phyloP scores from a whole-genome alignment of 306 rosid genomes.

The Trifolium subterraneum region DNA sequence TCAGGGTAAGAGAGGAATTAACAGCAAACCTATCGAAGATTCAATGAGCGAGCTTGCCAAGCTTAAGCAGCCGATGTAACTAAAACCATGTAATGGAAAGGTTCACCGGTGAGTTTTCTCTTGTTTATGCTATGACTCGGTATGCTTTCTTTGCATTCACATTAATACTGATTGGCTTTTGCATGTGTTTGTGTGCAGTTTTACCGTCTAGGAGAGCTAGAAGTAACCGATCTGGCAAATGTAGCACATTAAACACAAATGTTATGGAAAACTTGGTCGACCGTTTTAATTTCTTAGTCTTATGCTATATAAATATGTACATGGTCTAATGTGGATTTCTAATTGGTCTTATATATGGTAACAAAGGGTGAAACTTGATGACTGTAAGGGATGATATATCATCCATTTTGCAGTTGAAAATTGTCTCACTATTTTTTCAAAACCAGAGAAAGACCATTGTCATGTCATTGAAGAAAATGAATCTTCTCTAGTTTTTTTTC shows the following conservation, averaged over 20 bases:
- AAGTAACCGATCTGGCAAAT: constrained; percentile 4
- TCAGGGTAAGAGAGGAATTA: constrained; percentile 60
- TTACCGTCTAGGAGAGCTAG: constrained; percentile 23
- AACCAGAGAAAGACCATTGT: neutral
- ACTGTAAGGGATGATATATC: neutral
- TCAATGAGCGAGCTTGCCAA: constrained; percentile 63
- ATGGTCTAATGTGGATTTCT: constrained; percentile 35
- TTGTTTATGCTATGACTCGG: constrained; percentile 23
- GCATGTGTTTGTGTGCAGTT: constrained; percentile 47
- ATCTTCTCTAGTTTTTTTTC: neutral
- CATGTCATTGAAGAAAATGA: neutral
- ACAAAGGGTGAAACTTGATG: neutral
- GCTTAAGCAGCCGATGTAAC: constrained; percentile 48
- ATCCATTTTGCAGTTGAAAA: constrained; percentile 4
- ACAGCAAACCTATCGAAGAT: constrained; percentile 53
- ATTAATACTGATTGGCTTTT: neutral
- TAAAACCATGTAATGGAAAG: constrained; percentile 36
- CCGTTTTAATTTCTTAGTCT: neutral
- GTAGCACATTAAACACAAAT: constrained; percentile 25
- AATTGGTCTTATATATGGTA: constrained; percentile 17
- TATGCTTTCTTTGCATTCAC: constrained; percentile 1
- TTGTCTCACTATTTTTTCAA: neutral
- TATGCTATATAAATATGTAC: constrained; percentile 25
- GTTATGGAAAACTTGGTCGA: constrained; percentile 15
- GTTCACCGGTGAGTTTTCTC: constrained; percentile 45